Percentiles rank a stretch among this genome's conserved stretches.
These are phyloP conservation scores for Halenospora varia DNA, from an alignment of 495 filamentous ascomycete genomes.

Conservation along the genomic window DNA sequence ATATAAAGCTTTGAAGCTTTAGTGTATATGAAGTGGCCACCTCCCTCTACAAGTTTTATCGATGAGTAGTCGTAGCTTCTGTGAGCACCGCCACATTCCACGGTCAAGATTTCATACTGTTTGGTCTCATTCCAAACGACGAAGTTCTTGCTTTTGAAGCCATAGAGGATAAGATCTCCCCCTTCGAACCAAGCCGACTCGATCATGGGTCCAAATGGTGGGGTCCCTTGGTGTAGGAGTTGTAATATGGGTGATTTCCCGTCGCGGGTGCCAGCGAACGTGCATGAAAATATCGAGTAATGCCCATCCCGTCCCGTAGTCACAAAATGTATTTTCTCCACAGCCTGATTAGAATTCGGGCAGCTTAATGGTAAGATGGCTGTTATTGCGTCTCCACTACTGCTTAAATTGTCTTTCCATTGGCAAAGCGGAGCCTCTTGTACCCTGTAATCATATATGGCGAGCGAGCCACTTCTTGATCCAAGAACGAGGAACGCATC, in stretches of 20 bases:
- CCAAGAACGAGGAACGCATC: constrained; percentile 54
- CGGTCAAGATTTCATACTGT: constrained; percentile 57
- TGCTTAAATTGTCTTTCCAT: not conserved
- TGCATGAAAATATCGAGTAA: constrained; percentile 55
- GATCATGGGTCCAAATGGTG: constrained; percentile 63
- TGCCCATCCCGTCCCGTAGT: constrained; percentile 72
- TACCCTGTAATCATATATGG: constrained; percentile 40
- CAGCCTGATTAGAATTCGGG: constrained; percentile 17
- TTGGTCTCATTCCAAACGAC: constrained; percentile 71
- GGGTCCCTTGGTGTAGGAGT: constrained; percentile 25
- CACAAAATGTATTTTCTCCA: constrained; percentile 41
- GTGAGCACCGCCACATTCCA: constrained; percentile 82
- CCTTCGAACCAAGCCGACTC: constrained; percentile 58
- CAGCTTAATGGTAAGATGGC: constrained; percentile 47
- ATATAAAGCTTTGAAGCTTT: constrained; percentile 50
- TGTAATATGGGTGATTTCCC: not conserved
- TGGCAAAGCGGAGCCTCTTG: not conserved
- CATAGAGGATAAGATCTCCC: constrained; percentile 63
- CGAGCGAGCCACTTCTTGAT: constrained; percentile 58
- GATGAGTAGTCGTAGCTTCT: constrained; percentile 64
- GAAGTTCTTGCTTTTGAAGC: constrained; percentile 75
- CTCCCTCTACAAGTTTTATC: constrained; percentile 5
- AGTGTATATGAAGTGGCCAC: constrained; percentile 44
- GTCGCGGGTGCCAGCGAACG: not conserved
- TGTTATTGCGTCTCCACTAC: constrained; percentile 62